phyloP scores from a whole-genome alignment of 2,329 filamentous ascomycete genomes.

The Volutella citrinella region DNA sequence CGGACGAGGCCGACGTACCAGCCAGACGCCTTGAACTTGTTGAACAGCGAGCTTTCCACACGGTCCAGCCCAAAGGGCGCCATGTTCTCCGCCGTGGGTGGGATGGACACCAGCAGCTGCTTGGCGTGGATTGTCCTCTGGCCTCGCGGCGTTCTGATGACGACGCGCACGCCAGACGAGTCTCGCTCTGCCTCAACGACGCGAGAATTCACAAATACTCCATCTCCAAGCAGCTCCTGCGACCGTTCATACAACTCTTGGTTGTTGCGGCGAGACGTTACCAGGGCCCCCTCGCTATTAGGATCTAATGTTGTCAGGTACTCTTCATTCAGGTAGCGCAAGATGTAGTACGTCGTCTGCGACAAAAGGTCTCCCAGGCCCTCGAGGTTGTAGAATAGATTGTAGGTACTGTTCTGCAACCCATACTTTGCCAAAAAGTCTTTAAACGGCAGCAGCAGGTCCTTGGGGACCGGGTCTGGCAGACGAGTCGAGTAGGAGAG shows the following conservation, averaged over 20 bases:
- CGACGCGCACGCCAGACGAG: slow-evolving; percentile 7
- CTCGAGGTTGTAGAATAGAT: slow-evolving; percentile 16
- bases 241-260: slow-evolving; percentile 15
- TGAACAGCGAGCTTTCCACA: slow-evolving; percentile 8
- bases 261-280: slow-evolving; percentile 13
- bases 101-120: slow-evolving; percentile 13
- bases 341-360: slow-evolving; percentile 13
- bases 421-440: slow-evolving; percentile 14
- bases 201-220: slow-evolving; percentile 11
- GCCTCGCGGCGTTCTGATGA: slow-evolving; percentile 7
- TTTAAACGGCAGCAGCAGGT: slow-evolving; percentile 12
- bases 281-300: slow-evolving; percentile 12
- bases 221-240: slow-evolving; percentile 6
- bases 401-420: slow-evolving; percentile 10
- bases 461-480: slow-evolving; percentile 12
- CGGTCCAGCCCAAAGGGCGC: slow-evolving; percentile 7
- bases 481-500: slow-evolving; percentile 16
- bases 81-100: slow-evolving; percentile 12
- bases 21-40: slow-evolving; percentile 11
- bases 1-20: slow-evolving; percentile 17
- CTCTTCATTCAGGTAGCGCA: slow-evolving; percentile 14
- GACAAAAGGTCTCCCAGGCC: slow-evolving; percentile 15
- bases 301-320: slow-evolving; percentile 12
- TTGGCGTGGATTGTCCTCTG: slow-evolving; percentile 7
- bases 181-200: slow-evolving; percentile 7